A percentile compares a stretch with the other conserved stretches of the same genome.
phyloP scores from a whole-genome alignment of 441 rosid genomes.

The Populus hybrid region DNA sequence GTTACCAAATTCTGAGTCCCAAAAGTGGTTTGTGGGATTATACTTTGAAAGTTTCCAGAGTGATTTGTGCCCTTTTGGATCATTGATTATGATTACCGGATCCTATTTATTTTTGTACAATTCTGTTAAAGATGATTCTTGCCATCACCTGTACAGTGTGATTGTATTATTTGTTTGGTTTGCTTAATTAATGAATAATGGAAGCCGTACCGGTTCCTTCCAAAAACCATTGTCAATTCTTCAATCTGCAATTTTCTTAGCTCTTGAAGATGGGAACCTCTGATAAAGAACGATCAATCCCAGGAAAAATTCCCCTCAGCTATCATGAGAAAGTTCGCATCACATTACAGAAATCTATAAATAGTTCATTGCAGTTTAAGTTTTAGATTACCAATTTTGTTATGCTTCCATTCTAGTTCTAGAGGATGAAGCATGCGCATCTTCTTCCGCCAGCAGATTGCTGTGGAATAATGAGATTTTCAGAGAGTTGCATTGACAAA shows the following conservation, averaged over 20 bases:
- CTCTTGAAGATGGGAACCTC: neutral
- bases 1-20: conserved; percentile 24
- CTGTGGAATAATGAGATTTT: neutral
- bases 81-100: conserved; percentile 6
- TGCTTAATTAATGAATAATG: conserved; percentile 13
- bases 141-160: conserved; percentile 1
- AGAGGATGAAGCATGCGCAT: neutral
- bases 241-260: neutral
- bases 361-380: neutral
- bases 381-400: neutral
- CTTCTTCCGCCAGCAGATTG: neutral
- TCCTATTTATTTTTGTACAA: conserved; percentile 2
- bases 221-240: neutral
- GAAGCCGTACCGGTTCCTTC: neutral
- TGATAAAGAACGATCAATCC: neutral
- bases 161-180: conserved; percentile 21
- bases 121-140: conserved; percentile 2
- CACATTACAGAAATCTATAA: neutral
- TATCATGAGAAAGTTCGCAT: neutral
- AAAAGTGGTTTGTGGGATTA: neutral
- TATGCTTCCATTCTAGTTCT: neutral
- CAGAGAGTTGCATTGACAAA: neutral
- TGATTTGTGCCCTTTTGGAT: neutral
- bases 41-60: neutral
- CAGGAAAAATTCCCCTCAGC: neutral